Evolutionary conservation across 148 eudicot species (phyloP), one percentile per base, ranked within the genome.

Genomic region (Diospyros lotus): DNA sequence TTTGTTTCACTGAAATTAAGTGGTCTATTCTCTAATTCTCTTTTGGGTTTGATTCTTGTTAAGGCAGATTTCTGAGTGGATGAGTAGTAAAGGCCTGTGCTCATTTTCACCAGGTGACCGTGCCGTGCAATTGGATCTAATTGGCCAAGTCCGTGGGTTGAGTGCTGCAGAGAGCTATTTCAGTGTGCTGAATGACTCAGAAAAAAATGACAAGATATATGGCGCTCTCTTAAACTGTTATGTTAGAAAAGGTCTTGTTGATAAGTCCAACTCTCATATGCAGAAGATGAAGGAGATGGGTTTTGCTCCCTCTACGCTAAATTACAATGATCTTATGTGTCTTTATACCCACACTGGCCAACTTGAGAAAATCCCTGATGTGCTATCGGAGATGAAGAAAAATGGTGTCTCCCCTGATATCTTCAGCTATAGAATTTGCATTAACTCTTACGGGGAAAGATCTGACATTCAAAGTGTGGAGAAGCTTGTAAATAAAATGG

Each of bases 191-290:
- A 71, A 65, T 2, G 89, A 92, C 51, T 73, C 77, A 80, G 89
- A 89, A 45, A 93, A 81, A 86, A 90, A 79, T 6, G 81, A 84
- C 1, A 93, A 90, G 83, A 91, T 91, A 8, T 93, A 89, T 67
- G 99, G 99, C 46, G 96, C 99, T 75, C 91, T 95, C 69, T 87
- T 95, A 58, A 88, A 95, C 81, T 95, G 97, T 72, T 95, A 95
- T 79, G 99, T 91, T 38, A 81, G 94, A 15, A 93, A 88, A 59
- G 85, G 84, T 71, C 83, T 88, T 79, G 84, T 82, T 18, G 90
- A 89, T 38, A 89, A 86, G 76, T 77, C 99, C 72, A 77, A 89
- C 58, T 72, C 87, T 17, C 97, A 89, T 76, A 79, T 93, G 41
- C 82, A 80, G 73, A 88, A 82, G 73, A 95, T 95, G 99, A 91